Conservation (phyloP, 495 filamentous ascomycete genomes). For the Aspergillus saccharolyticus region DNA sequence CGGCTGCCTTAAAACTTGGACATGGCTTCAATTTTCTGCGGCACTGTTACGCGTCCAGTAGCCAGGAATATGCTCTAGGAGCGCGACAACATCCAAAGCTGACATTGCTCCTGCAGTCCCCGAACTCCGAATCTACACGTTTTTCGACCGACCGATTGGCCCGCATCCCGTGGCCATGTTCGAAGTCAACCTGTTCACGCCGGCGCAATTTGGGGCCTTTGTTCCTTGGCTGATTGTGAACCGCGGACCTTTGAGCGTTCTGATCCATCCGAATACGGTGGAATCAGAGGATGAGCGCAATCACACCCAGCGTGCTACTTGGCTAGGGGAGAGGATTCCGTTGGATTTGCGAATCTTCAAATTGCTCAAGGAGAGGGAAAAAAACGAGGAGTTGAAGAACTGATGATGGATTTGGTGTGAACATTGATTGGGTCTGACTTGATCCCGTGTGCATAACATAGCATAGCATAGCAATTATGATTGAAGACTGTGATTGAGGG, state of each 20-base stretch:
- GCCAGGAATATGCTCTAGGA: no score
- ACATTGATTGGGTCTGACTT: neutral
- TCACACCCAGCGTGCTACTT: conserved; percentile 76
- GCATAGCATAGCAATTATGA: neutral
- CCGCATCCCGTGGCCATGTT: conserved; percentile 86
- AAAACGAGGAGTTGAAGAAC: conserved; percentile 17
- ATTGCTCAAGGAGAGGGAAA: conserved; percentile 29
- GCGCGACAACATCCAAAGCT: neutral
- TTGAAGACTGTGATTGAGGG: neutral
- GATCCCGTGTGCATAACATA: neutral
- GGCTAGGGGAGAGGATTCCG: conserved; percentile 72
- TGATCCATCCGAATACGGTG: conserved; percentile 78
- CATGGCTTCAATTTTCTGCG: neutral
- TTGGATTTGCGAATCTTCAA: conserved; percentile 63
- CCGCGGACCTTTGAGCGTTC: conserved; percentile 70
- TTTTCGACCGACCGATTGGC: conserved; percentile 74
- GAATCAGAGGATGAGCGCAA: conserved; percentile 52
- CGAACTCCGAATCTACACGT: conserved; percentile 73
- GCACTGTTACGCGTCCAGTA: neutral
- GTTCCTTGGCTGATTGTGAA: conserved; percentile 80
- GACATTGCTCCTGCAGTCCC: conserved; percentile 51
- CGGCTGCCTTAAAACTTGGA: no score
- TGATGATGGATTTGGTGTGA: neutral
- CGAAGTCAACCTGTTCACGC: conserved; percentile 83
- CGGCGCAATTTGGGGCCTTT: conserved; percentile 84